Conservation (phyloP, 495 filamentous ascomycete species). For the Emericellopsis terricola region DNA sequence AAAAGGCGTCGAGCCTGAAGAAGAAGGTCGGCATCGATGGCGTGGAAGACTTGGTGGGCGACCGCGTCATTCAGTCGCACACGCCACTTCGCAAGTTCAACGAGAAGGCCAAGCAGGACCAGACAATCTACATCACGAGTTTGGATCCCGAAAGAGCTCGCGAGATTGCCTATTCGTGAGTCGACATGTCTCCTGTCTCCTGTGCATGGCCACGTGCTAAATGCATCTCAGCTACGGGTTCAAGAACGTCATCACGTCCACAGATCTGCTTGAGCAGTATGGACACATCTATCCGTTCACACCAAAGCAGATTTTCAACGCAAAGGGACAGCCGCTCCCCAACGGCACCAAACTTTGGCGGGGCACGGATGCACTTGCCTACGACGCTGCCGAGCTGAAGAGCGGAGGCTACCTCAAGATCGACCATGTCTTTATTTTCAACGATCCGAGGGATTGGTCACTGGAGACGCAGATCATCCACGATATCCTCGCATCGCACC, state of each 20-base stretch:
- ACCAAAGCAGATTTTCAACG: slow-evolving; percentile 40
- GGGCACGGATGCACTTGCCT: slow-evolving; percentile 8
- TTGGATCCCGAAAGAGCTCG: slow-evolving; percentile 64
- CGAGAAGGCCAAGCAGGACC: slow-evolving; percentile 26
- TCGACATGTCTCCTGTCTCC: too few relatives aligned
- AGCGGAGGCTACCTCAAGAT: slow-evolving; percentile 36
- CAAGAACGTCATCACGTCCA: slow-evolving; percentile 64
- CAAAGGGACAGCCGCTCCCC: slow-evolving; percentile 44
- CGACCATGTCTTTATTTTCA: slow-evolving; percentile 75
- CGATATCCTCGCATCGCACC: slow-evolving; percentile 59
- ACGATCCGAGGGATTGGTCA: slow-evolving; percentile 87
- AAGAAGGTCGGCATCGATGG: slow-evolving; percentile 35
- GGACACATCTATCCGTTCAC: slow-evolving; percentile 71
- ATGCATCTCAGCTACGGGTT: slow-evolving; percentile 50
- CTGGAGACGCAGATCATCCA: slow-evolving; percentile 67
- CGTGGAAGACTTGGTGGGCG: slow-evolving; percentile 40
- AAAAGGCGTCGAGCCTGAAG: slow-evolving; percentile 36
- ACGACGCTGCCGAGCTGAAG: slow-evolving; percentile 12
- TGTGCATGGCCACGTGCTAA: too few relatives aligned
- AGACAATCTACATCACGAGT: slow-evolving; percentile 65
- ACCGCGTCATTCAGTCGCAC: slow-evolving; percentile 87
- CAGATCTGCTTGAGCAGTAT: slow-evolving; percentile 58
- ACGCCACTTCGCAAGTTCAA: slow-evolving; percentile 50
- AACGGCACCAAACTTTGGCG: neutral
- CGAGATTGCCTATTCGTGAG: slow-evolving; percentile 42